phyloP scores from a whole-genome alignment of 768 basidiomycete species.

The Russula brevipes region DNA sequence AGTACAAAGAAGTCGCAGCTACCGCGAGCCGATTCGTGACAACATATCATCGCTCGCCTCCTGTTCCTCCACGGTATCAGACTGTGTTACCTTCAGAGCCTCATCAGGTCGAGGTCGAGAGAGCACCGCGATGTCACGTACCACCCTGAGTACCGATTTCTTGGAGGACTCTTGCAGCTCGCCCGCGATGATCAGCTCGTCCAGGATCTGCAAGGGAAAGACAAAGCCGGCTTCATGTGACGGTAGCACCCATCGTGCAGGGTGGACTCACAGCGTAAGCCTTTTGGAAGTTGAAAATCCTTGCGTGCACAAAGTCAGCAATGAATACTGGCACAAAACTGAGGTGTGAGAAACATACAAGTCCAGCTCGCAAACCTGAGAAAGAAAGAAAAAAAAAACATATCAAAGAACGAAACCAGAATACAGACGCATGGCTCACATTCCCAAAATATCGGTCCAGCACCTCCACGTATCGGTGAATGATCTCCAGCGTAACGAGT shows the following conservation, averaged over 20 bases:
- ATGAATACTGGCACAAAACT: background rate
- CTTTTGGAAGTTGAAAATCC: conserved; percentile 97
- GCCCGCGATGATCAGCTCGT: conserved; percentile 90
- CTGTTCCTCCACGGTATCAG: conserved; percentile 79
- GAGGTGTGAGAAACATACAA: conserved; percentile 49
- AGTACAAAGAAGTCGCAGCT: no score
- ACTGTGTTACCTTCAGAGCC: conserved; percentile 68
- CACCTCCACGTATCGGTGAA: conserved; percentile 93
- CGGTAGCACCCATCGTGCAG: background rate
- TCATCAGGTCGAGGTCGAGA: background rate
- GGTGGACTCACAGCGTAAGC: conserved; percentile 65
- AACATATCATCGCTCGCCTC: conserved; percentile 79
- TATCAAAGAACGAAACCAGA: background rate
- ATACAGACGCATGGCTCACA: conserved; percentile 41
- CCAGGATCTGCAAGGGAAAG: conserved; percentile 55
- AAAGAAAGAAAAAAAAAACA: background rate
- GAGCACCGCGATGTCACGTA: conserved; percentile 28
- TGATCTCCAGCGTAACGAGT: conserved; percentile 83
- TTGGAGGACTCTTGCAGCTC: conserved; percentile 93
- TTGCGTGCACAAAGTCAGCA: conserved; percentile 30
- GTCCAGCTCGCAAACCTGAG: conserved; percentile 87
- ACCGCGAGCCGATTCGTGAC: conserved; percentile 65
- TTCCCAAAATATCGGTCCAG: conserved; percentile 83
- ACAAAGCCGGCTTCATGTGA: background rate
- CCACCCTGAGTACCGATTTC: conserved; percentile 58